These are phyloP conservation scores for Suhomyces prunicola DNA, from an alignment of 805 yeast species.

Conservation along the genomic window DNA sequence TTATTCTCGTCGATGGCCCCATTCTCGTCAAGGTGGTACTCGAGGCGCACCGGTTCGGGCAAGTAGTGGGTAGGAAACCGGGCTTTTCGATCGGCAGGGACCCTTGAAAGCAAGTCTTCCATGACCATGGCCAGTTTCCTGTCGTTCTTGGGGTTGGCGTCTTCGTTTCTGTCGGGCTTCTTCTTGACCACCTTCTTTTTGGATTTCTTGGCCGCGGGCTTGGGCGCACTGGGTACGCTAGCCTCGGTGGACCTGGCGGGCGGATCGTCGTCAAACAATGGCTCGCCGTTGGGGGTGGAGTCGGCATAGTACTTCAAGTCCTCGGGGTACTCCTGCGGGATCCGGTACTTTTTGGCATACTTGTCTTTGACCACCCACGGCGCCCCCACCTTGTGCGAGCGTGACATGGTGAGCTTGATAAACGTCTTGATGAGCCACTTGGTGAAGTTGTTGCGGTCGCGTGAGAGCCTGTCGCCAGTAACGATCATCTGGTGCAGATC, in stretches of 20 bases:
- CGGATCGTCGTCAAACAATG: conserved; percentile 15
- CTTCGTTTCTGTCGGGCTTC: neutral
- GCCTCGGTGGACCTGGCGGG: neutral
- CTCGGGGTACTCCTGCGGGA: conserved; percentile 57
- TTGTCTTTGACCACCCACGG: conserved; percentile 91
- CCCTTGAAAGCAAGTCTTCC: conserved; percentile 1
- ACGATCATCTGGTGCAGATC: conserved; percentile 62
- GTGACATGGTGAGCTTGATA: conserved; percentile 69
- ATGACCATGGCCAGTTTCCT: neutral
- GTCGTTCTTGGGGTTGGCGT: neutral
- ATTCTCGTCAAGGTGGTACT: conserved; percentile 12
- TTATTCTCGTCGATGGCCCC: conserved; percentile 4
- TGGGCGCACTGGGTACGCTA: neutral
- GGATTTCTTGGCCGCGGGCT: neutral
- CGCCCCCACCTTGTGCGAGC: conserved; percentile 83
- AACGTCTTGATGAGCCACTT: conserved; percentile 89
- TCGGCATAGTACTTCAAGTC: conserved; percentile 43
- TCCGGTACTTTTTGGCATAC: conserved; percentile 67
- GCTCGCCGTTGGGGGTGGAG: conserved; percentile 32
- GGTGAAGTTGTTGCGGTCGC: conserved; percentile 86
- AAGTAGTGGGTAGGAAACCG: conserved; percentile 31
- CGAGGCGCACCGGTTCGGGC: conserved; percentile 21
- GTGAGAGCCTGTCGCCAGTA: conserved; percentile 66
- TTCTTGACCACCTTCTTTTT: neutral
- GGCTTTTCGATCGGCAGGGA: conserved; percentile 1